Conservation (phyloP, 164 flowering plant species). For the Saururus chinensis region DNA sequence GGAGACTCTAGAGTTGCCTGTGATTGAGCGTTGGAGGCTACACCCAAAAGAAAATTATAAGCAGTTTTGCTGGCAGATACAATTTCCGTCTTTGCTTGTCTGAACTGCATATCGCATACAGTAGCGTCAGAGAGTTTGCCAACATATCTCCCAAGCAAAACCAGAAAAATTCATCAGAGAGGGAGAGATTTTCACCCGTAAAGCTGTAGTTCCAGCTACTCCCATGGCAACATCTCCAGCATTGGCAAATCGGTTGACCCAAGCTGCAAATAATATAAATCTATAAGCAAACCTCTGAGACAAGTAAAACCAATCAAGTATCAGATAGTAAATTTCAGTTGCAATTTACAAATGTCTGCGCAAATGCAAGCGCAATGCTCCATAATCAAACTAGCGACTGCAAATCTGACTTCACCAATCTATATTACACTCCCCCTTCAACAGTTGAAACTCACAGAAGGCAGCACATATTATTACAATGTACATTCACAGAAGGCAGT, state of each 20-base stretch:
- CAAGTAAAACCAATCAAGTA: too few relatives aligned
- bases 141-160: too few relatives aligned
- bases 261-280: constrained; percentile 34
- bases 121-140: background rate
- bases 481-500: too few relatives aligned
- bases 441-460: too few relatives aligned
- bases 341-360: too few relatives aligned
- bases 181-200: constrained; percentile 39
- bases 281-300: background rate
- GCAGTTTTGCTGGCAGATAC: constrained; percentile 92
- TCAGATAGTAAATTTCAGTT: too few relatives aligned
- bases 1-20: constrained; percentile 33
- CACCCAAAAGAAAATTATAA: constrained; percentile 48
- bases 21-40: constrained; percentile 23
- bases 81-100: constrained; percentile 90
- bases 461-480: too few relatives aligned
- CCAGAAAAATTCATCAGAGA: background rate
- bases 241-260: constrained; percentile 98
- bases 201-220: constrained; percentile 87
- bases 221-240: constrained; percentile 98
- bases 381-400: too few relatives aligned
- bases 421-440: too few relatives aligned
- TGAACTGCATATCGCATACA: constrained; percentile 35
- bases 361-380: too few relatives aligned
- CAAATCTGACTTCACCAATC: too few relatives aligned